phyloP scores from a whole-genome alignment of 352 stramenopile species.

The Globisporangium cylindrosporum region DNA sequence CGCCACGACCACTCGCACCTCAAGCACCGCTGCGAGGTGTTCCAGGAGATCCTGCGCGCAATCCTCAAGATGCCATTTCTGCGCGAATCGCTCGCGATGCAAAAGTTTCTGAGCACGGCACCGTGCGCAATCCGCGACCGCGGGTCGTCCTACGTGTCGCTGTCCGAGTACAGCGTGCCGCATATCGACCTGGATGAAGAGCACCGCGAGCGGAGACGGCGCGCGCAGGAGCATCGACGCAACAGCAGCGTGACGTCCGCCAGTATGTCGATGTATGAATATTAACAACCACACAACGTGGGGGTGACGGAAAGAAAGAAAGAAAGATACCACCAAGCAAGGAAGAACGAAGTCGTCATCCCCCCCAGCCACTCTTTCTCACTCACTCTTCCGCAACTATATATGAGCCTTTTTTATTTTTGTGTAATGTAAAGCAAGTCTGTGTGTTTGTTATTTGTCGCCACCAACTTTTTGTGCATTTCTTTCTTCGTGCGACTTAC shows the following conservation, averaged over 20 bases:
- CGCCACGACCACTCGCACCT: conserved; percentile 76
- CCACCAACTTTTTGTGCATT: not conserved
- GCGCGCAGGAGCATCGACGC: conserved; percentile 62
- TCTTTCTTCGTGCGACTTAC: not conserved
- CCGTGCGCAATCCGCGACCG: conserved; percentile 54
- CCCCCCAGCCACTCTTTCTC: not conserved
- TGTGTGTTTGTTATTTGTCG: not conserved
- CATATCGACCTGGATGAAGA: conserved; percentile 63
- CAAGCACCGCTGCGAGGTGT: conserved; percentile 63
- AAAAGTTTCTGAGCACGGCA: conserved; percentile 56
- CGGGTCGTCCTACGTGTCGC: conserved; percentile 79
- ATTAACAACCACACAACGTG: not conserved
- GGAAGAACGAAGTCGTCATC: not conserved
- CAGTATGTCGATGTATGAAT: conserved; percentile 21
- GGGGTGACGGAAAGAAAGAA: not conserved
- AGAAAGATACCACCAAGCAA: not conserved
- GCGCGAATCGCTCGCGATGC: conserved; percentile 37
- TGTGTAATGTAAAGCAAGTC: conserved; percentile 4
- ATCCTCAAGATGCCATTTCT: conserved; percentile 32
- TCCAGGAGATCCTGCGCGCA: conserved; percentile 67
- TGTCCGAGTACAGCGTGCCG: conserved; percentile 73
- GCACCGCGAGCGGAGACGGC: conserved; percentile 67
- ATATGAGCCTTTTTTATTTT: conserved; percentile 4
- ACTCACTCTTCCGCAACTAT: not conserved
- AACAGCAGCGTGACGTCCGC: conserved; percentile 63